Percentiles rank a stretch among this genome's conserved stretches.
phyloP scores from a whole-genome alignment of 352 stramenopile species.

The Globisporangium cederbergense region DNA sequence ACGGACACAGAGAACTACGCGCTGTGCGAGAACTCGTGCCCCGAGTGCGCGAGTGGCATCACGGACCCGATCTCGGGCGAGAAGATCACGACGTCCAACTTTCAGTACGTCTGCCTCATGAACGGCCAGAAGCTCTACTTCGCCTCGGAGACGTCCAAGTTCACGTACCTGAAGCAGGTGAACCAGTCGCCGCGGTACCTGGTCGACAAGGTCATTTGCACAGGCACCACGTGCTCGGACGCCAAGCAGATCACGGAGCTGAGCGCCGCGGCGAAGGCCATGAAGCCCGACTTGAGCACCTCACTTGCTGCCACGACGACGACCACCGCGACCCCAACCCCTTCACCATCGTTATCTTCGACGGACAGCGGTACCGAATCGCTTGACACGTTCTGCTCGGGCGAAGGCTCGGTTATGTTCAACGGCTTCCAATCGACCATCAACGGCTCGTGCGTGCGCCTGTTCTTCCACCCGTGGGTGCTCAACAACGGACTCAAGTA shows the following conservation, averaged over 20 bases:
- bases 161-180: conserved; percentile 57
- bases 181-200: conserved; percentile 45
- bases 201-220: conserved; percentile 58
- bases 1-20: conserved; percentile 35
- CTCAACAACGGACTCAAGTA: conserved; percentile 75
- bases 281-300: conserved; percentile 26
- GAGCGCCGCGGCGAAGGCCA: conserved; percentile 41
- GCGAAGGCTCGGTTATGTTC: conserved; percentile 77
- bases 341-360: conserved; percentile 21
- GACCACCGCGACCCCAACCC: conserved; percentile 19
- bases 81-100: conserved; percentile 50
- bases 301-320: conserved; percentile 24
- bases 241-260: conserved; percentile 52
- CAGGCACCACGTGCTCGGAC: conserved; percentile 49
- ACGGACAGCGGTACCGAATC: conserved; percentile 15
- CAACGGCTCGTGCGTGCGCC: conserved; percentile 62
- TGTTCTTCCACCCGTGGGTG: conserved; percentile 81
- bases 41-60: conserved; percentile 43
- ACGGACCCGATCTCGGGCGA: conserved; percentile 63
- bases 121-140: conserved; percentile 88
- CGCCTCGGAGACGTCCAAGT: conserved; percentile 59
- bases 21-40: conserved; percentile 35
- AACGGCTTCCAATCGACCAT: conserved; percentile 78
- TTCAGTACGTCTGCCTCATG: conserved; percentile 63
- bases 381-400: conserved; percentile 44